These are phyloP conservation scores for Xenosphaeropsis pyriputrescens DNA, from an alignment of 2,329 filamentous ascomycete genomes.

Conservation along the genomic window DNA sequence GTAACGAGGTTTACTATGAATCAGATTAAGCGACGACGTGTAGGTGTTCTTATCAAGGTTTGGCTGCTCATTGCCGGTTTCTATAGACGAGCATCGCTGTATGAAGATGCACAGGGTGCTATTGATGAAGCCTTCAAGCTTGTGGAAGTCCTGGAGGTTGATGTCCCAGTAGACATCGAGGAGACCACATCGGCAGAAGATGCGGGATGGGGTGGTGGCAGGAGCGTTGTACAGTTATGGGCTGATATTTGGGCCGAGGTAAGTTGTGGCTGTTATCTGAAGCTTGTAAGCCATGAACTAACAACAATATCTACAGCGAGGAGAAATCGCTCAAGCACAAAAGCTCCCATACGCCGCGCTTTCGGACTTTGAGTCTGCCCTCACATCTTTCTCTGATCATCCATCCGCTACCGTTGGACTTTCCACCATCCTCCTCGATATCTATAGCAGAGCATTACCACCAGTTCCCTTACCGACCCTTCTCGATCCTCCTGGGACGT, in stretches of 20 bases:
- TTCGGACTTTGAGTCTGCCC: conserved; percentile 65
- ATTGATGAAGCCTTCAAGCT: conserved; percentile 71
- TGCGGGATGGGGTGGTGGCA: conserved; percentile 64
- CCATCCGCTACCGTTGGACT: conserved; percentile 66
- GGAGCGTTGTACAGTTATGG: conserved; percentile 72
- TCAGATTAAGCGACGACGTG: conserved; percentile 33
- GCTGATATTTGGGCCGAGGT: conserved; percentile 75
- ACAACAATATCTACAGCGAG: conserved; percentile 15
- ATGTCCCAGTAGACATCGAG: conserved; percentile 45
- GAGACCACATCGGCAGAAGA: conserved; percentile 46
- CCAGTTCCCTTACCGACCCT: conserved; percentile 32
- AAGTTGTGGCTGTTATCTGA: conserved; percentile 19
- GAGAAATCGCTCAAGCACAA: conserved; percentile 14
- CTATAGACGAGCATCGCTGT: conserved; percentile 69
- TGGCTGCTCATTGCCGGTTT: conserved; percentile 87
- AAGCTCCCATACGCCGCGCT: conserved; percentile 50
- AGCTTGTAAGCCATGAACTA: conserved; percentile 10
- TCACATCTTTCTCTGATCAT: conserved; percentile 70
- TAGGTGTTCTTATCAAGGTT: conserved; percentile 52
- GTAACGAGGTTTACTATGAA: conserved; percentile 33
- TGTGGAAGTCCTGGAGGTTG: conserved; percentile 53
- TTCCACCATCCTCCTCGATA: conserved; percentile 73
- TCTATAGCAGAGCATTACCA: conserved; percentile 57
- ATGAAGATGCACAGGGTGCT: conserved; percentile 67
- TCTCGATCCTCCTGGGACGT: conserved; percentile 13